Base-by-base conservation (phyloP, 257 asterid species). In the Solanum pinnatisectum region DNA sequence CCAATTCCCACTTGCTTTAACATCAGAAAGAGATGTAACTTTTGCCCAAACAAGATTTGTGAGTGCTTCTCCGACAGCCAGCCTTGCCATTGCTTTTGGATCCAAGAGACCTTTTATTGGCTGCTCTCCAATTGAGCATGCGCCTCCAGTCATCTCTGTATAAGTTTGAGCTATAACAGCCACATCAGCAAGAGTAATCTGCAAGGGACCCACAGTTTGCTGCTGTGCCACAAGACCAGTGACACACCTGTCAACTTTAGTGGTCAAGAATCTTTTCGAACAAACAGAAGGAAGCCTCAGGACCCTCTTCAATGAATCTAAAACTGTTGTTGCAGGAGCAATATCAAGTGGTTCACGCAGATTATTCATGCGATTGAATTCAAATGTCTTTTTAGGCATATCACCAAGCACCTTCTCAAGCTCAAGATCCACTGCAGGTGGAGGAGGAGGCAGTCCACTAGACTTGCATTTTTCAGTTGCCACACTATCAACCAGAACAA, bases 211-310 rank as follows among this genome's bases (percentile, higher is more conserved):
- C 90, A 96, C 99, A 39, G 99, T 96, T 91, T 97, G 99, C 94
- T 97, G 99, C 88, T 97, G 99, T 9, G 99, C 99, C 70, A 97
- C 99, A 52, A 97, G 98, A 56, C 99, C 99, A 22, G 99, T 97
- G 44, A 97, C 99, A 88, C 99, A 96, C 90, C 99, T 91, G 78
- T 96, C 98, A 84, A 97, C 99, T 92, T 96, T 97, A 32, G 99
- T 95, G 86, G 99, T 97, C 93, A 97, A 91, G 87, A 97, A 96
- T 5, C 99, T 93, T 88, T 97, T 97, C 0, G 99, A 97, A 89
- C 95, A 96, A 67, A 97, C 96, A 46, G 99, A 97, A 83, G 98
- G 96, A 84, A 97, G 98, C 88, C 98, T 94, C 90, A 96, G 88
- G 3, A 97, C 95, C 91, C 99, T 91, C 89, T 96, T 96, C 83